Base-by-base conservation (phyloP, 106 monocot species). In the Platanthera guangdongensis region DNA sequence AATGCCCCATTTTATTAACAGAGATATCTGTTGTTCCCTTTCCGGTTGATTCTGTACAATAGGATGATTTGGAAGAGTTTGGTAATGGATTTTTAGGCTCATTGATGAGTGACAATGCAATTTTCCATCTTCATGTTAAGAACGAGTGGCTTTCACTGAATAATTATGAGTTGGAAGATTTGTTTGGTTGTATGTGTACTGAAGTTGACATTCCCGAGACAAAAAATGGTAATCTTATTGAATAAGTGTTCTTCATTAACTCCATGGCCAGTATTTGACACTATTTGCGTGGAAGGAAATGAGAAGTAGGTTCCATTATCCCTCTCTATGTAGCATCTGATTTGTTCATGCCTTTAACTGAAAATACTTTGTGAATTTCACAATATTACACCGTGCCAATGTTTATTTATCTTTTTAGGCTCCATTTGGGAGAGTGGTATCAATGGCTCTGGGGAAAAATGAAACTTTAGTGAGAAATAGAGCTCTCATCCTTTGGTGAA, bases 1-100 rank as follows among this genome's bases (percentile, higher is more conserved):
- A 65, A 65, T 65, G 65, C 65, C 65, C 65, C 32, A 65, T 11
- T 39, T 65, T 65, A 65, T 65, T 10, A 59, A 12, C 65, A 32
- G n/a, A 65, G 32, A 65, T 10, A 30, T 65, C 65, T 65, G 9
- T 60, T 65, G 12, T 65, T 65, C 65, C 25, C 11, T 32, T 65
- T 11, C 11, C 32, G 9, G 30, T 65, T 25, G 65, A 60, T 60
- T n/a, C 62, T 8, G 4, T 62, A 21, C n/a, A 65, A 10, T 60
- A 21, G 59, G 6, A n/a, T 21, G 59, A 18, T 19, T 21, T 21
- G 6, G 8, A 60, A 60, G 59, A 60, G 19, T 19, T 60, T 60
- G 19, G 19, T 21, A 5, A 60, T 60, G 18, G 6, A 60, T 21
- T 60, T 60, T 60, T 60, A 19, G 21, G 6, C 19, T 59, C 7